Base-by-base conservation (phyloP, 306 rosid genomes). In the Myrica gale region DNA sequence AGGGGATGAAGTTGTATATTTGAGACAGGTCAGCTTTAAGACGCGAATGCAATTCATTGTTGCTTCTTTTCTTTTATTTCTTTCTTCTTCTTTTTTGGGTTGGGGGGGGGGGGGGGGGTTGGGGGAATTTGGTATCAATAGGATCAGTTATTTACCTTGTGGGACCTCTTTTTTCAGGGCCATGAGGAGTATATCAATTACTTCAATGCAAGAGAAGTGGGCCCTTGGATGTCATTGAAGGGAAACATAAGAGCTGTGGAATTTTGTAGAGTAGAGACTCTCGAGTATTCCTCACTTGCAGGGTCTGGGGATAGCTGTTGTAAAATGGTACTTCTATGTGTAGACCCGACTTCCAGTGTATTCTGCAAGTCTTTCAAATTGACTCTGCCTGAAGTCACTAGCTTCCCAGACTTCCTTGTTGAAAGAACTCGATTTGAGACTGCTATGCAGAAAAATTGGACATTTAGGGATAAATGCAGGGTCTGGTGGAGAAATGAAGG, bases 241-340 rank as follows among this genome's bases (percentile, higher is more conserved):
- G 96, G 81, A 68, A 82, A 81, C 70, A 76, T 90, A 76, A 79
- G 88, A 82, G 97, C 90, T 63, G 94, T 90, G 26, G 99, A 96
- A 84, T 89, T 82, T 78, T 92, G 98, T 84, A 87, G 74, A 78
- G 90, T 90, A 81, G 80, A 81, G 81, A 84, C 67, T 74, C 93
- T 96, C 0, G 92, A 84, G 83, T 96, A 96, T 80, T 86, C 98
- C 76, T 84, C 89, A 66, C 82, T 84, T 78, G 84, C 97, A 11
- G 98, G 98, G 53, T 96, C 98, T 78, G 99, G 99, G 69, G 99
- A 92, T 82, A 88, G 99, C 88, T 90, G 99, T 93, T 96, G 99
- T 84, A 96, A 92, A 88, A 84, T 96, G 94, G 76, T 79, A 19
- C 93, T 96, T 72, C 82, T 85, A 78, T 96, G 92, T 84, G 84